These are phyloP conservation scores for Chaetomiaceae sp. DNA, from an alignment of 2,329 filamentous ascomycete genomes.

Conservation along the genomic window DNA sequence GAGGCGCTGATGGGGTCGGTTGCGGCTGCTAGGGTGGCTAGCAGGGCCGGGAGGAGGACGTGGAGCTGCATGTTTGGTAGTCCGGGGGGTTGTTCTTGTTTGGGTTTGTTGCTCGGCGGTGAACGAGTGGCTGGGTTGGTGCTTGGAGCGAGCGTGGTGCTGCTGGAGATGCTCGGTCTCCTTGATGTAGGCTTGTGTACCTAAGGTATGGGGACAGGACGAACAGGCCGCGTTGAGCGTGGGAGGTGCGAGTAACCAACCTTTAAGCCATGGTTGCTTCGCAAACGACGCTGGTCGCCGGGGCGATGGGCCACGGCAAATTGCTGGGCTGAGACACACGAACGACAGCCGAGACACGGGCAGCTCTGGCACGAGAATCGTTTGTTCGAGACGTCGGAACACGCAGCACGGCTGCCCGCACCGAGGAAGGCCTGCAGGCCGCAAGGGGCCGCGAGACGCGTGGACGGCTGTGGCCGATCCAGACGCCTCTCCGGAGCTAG, in stretches of 20 bases:
- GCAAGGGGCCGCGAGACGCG: constrained; percentile 2
- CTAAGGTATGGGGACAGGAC: not conserved
- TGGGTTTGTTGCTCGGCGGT: not conserved
- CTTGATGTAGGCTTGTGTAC: too few species aligned
- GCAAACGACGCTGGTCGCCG: constrained; percentile 1
- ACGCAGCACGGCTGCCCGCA: constrained; percentile 1
- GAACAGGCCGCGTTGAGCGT: not conserved
- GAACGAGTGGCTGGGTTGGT: not conserved
- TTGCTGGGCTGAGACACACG: not conserved
- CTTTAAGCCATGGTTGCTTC: not conserved
- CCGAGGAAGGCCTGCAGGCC: not conserved
- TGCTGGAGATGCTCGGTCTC: too few species aligned
- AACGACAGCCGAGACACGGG: constrained; percentile 1
- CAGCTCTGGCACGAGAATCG: constrained; percentile 1
- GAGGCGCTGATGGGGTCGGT: not conserved
- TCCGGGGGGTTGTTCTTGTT: not conserved
- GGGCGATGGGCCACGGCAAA: not conserved
- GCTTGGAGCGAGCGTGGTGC: not conserved
- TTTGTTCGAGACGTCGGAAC: not conserved
- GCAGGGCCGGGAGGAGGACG: constrained; percentile 17
- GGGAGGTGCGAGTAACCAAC: not conserved
- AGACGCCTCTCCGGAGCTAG: constrained; percentile 9
- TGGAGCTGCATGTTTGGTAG: constrained; percentile 19
- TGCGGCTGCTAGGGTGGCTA: constrained; percentile 9
- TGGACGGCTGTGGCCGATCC: constrained; percentile 9